phyloP scores from a whole-genome alignment of 192 early-diverging fungal genomes.

The Helicostylum pulchrum region DNA sequence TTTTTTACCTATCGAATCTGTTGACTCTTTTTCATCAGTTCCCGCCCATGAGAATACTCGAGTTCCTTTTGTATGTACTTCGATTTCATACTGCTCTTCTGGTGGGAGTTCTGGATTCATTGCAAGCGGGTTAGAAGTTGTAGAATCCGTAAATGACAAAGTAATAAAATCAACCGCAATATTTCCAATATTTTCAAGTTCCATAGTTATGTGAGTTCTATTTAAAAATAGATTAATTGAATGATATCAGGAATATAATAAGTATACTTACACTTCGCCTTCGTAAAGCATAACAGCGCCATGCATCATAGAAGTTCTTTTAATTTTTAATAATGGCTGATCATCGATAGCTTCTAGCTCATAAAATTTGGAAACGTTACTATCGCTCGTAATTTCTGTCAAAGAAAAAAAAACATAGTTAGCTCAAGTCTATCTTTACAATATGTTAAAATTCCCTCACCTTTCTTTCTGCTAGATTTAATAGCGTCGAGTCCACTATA shows the following conservation, averaged over 20 bases:
- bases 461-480: conserved; percentile 13
- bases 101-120: conserved; percentile 49
- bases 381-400: conserved; percentile 9
- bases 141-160: conserved; percentile 54
- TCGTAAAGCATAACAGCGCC: conserved; percentile 80
- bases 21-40: conserved; percentile 20
- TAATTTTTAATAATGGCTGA: conserved; percentile 71
- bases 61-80: conserved; percentile 57
- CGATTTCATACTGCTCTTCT: conserved; percentile 76
- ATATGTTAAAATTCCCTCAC: not conserved
- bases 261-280: conserved; percentile 62
- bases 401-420: not conserved
- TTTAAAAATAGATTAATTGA: not conserved
- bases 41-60: conserved; percentile 56
- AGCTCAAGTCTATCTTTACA: not conserved
- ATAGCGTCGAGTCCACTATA: conserved; percentile 15
- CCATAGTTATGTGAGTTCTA: conserved; percentile 60
- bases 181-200: conserved; percentile 74
- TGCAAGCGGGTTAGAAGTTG: conserved; percentile 24
- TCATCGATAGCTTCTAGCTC: conserved; percentile 51
- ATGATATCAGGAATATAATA: not conserved
- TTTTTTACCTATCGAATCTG: conserved; percentile 21
- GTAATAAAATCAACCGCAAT: conserved; percentile 68
- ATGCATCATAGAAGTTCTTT: conserved; percentile 52
- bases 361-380: conserved; percentile 21